Evolutionary conservation across 495 filamentous ascomycete species (phyloP).

Genomic region (Diplogelasinospora grovesii): DNA sequence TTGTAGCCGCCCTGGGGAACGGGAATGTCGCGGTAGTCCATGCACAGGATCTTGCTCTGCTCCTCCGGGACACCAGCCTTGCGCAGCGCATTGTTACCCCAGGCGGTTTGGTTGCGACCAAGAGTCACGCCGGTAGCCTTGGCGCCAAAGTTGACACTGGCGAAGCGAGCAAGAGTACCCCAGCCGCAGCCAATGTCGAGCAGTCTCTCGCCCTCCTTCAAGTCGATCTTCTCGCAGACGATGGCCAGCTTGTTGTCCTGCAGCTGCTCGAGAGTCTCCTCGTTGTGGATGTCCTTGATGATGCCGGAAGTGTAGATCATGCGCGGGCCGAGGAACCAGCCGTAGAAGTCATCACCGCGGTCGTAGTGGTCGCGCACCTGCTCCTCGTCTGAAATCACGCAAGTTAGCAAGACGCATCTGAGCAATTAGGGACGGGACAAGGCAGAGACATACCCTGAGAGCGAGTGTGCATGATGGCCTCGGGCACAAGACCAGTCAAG

Average conservation of each 20-base stretch:
- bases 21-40: conserved; percentile 80
- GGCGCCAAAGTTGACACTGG: conserved; percentile 70
- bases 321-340: conserved; percentile 81
- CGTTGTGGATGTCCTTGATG: conserved; percentile 65
- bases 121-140: conserved; percentile 74
- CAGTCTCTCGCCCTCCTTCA: conserved; percentile 63
- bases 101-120: conserved; percentile 76
- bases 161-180: conserved; percentile 78
- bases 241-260: conserved; percentile 85
- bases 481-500: conserved; percentile 55
- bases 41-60: conserved; percentile 71
- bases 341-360: conserved; percentile 82
- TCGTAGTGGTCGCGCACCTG: conserved; percentile 86
- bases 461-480: conserved; percentile 72
- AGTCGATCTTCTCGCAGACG: conserved; percentile 78
- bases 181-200: conserved; percentile 85
- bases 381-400: conserved; percentile 57
- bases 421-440: no score
- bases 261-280: conserved; percentile 76
- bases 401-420: conserved; percentile 20
- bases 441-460: conserved; percentile 52
- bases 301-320: conserved; percentile 89
- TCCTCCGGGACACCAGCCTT: conserved; percentile 60
- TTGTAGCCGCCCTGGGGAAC: conserved; percentile 62
- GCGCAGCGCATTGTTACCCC: conserved; percentile 70